Evolutionary conservation across 805 yeast genomes (phyloP).

Genomic region (Teunomyces kruisii): DNA sequence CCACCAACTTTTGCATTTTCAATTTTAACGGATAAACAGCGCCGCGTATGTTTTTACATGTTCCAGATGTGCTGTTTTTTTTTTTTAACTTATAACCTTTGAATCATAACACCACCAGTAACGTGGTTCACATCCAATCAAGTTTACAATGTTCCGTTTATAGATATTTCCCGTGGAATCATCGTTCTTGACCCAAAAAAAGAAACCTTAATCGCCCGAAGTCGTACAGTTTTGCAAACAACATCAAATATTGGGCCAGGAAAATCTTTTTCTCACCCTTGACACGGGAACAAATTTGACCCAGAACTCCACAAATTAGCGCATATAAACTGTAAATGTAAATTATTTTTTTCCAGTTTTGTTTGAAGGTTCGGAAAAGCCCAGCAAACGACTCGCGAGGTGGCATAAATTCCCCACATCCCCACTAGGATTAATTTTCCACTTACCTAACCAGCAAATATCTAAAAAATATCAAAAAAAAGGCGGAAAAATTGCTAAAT

Average conservation of each 20-base stretch:
- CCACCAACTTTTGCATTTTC: background rate
- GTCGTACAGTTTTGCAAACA: no score
- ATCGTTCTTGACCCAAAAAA: no score
- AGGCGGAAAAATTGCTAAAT: background rate
- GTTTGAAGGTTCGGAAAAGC: background rate
- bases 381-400: background rate
- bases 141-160: no score
- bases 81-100: no score
- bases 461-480: background rate
- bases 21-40: background rate
- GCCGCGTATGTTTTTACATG: background rate
- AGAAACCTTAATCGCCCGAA: no score
- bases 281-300: background rate
- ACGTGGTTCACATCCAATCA: no score
- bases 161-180: no score
- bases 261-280: background rate
- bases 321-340: background rate
- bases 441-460: background rate
- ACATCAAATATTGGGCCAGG: background rate
- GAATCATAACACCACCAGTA: no score
- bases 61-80: background rate
- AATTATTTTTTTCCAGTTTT: background rate
- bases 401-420: background rate
- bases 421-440: background rate
- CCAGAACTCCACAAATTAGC: constrained; percentile 2